Conservation (phyloP, 139 green algal genomes). For the Picochlorum sp. region DNA sequence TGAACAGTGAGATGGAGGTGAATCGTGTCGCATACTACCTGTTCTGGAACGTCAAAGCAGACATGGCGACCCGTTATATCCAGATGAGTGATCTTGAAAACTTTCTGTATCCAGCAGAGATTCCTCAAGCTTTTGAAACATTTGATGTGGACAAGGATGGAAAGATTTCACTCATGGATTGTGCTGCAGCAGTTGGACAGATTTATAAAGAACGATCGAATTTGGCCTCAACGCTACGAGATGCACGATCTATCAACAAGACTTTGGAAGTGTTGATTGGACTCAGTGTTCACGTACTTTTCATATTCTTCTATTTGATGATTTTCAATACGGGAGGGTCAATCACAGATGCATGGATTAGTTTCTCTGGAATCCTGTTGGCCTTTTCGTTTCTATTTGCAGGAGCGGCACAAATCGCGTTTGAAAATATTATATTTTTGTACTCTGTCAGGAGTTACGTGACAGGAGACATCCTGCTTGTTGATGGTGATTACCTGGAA, state of each 20-base stretch:
- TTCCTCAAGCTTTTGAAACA: conserved; percentile 41
- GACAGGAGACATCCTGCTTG: conserved; percentile 47
- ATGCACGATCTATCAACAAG: conserved; percentile 28
- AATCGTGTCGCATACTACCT: conserved; percentile 47
- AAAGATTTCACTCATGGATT: conserved; percentile 29
- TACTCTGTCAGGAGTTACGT: conserved; percentile 67
- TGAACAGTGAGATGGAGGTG: conserved; percentile 41
- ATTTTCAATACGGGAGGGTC: neutral
- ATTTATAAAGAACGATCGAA: conserved; percentile 51
- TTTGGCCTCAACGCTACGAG: conserved; percentile 63
- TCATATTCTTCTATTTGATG: conserved; percentile 5
- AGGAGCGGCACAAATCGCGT: conserved; percentile 39
- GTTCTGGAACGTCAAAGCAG: conserved; percentile 51
- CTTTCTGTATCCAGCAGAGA: conserved; percentile 37
- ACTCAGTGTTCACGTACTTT: conserved; percentile 24
- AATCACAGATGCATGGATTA: neutral
- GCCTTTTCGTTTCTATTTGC: conserved; percentile 46
- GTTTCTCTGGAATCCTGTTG: neutral
- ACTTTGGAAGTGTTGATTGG: conserved; percentile 54
- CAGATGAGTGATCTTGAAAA: conserved; percentile 42
- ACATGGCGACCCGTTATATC: conserved; percentile 34
- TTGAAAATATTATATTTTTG: conserved; percentile 58
- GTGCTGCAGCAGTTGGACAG: conserved; percentile 10
- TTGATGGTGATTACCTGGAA: conserved; percentile 9
- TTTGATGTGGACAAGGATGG: conserved; percentile 50